Evolutionary conservation across 2,329 filamentous ascomycete genomes (phyloP).

Genomic region (Xylariaceae sp.): DNA sequence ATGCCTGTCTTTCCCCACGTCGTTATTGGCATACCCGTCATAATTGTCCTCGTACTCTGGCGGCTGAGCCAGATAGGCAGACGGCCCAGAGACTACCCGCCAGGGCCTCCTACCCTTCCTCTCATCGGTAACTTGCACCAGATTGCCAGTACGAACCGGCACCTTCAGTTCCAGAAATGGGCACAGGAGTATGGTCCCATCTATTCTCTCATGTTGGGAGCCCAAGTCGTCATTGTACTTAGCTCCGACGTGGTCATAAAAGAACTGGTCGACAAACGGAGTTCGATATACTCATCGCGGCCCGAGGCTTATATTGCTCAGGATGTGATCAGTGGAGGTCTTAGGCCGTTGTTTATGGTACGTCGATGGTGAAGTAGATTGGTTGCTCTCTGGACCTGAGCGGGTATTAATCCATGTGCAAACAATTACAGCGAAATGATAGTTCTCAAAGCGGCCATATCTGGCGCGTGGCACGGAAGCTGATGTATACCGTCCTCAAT

Average conservation of each 20-base stretch:
- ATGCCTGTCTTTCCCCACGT: neutral
- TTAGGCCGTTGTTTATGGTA: slow-evolving; percentile 18
- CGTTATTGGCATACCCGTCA: neutral
- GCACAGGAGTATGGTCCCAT: slow-evolving; percentile 43
- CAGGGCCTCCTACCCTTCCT: slow-evolving; percentile 47
- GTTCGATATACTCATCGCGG: slow-evolving; percentile 44
- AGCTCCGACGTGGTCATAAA: slow-evolving; percentile 40
- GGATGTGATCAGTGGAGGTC: slow-evolving; percentile 14
- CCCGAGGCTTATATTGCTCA: slow-evolving; percentile 37
- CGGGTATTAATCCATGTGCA: neutral
- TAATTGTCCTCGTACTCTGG: neutral
- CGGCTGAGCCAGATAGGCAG: slow-evolving; percentile 13
- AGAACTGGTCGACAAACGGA: slow-evolving; percentile 46
- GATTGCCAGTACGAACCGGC: slow-evolving; percentile 37
- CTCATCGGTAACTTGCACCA: slow-evolving; percentile 47
- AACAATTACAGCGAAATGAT: neutral
- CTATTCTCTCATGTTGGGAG: slow-evolving; percentile 46
- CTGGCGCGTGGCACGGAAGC: slow-evolving; percentile 32
- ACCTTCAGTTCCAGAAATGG: slow-evolving; percentile 47
- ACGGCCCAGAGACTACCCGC: slow-evolving; percentile 36
- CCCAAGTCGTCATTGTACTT: slow-evolving; percentile 42
- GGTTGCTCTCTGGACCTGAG: neutral
- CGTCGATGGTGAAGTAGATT: neutral
- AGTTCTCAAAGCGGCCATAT: neutral
- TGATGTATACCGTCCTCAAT: slow-evolving; percentile 42